A percentile compares a stretch with the other conserved stretches of the same genome.
Evolutionary conservation across 345 rosid genomes (phyloP).

Genomic region (Salix purpurea): DNA sequence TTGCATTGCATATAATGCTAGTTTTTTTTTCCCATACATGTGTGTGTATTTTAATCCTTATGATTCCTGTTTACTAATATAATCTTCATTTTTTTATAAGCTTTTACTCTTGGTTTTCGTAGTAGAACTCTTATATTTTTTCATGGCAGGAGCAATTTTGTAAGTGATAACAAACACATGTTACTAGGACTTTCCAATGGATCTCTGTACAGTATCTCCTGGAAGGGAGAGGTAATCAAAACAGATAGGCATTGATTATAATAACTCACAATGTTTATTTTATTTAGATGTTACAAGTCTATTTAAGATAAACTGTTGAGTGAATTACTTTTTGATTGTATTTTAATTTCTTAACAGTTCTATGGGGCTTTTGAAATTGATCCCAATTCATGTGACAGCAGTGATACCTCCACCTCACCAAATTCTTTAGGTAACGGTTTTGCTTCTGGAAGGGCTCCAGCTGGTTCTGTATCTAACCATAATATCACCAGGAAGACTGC

Average conservation of each 20-base stretch:
- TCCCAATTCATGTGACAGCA: constrained; percentile 26
- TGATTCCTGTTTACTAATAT: neutral
- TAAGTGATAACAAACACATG: constrained; percentile 49
- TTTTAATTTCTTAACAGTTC: constrained; percentile 45
- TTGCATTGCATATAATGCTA: neutral
- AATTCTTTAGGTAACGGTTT: constrained; percentile 51
- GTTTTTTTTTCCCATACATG: neutral
- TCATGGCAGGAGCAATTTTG: constrained; percentile 77
- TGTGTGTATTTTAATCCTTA: neutral
- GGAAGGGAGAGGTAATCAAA: constrained; percentile 92
- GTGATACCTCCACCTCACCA: constrained; percentile 29
- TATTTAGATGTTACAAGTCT: constrained; percentile 1
- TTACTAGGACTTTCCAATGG: constrained; percentile 88
- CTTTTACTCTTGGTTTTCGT: constrained; percentile 10
- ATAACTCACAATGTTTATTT: neutral
- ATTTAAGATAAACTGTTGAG: neutral
- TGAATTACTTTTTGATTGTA: constrained; percentile 1
- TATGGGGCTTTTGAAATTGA: constrained; percentile 70
- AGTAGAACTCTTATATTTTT: constrained; percentile 6
- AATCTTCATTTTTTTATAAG: neutral
- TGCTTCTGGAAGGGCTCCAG: constrained; percentile 40
- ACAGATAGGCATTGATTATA: neutral
- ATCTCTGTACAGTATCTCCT: constrained; percentile 70
- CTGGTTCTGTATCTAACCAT: constrained; percentile 26
- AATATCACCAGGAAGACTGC: constrained; percentile 38